Evolutionary conservation across 768 basidiomycete species (phyloP).

Genomic region (Leccinum longicurvipes): DNA sequence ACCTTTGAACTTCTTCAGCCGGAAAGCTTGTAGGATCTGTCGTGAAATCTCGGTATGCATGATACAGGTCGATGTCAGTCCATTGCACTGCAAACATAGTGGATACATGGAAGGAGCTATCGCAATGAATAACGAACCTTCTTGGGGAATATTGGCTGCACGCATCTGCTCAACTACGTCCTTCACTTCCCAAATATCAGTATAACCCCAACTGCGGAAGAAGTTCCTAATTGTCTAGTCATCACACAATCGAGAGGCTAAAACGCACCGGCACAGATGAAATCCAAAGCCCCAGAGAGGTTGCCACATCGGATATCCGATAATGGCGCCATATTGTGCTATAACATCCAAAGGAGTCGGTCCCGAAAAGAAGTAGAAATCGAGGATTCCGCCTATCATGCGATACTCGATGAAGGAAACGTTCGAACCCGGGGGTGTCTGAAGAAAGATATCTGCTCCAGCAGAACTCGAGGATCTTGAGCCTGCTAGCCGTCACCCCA

Average conservation of each 20-base stretch:
- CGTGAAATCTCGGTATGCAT: constrained; percentile 68
- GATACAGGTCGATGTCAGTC: constrained; percentile 73
- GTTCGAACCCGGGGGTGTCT: constrained; percentile 51
- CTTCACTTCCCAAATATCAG: constrained; percentile 48
- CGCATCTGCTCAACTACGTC: constrained; percentile 55
- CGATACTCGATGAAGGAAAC: constrained; percentile 67
- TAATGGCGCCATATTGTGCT: constrained; percentile 62
- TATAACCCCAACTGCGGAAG: constrained; percentile 40
- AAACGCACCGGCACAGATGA: constrained; percentile 58
- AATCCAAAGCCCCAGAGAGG: constrained; percentile 76
- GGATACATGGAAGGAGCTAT: neutral
- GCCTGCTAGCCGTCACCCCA: neutral
- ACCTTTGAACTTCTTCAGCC: constrained; percentile 45
- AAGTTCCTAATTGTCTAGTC: too few species aligned
- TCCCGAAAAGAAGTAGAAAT: constrained; percentile 74
- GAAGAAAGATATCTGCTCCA: constrained; percentile 65
- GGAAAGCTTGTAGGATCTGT: constrained; percentile 63
- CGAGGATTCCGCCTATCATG: constrained; percentile 67
- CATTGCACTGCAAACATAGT: constrained; percentile 51
- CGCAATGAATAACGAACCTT: constrained; percentile 40
- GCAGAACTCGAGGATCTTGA: constrained; percentile 42
- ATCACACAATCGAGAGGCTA: neutral
- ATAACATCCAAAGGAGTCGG: constrained; percentile 49
- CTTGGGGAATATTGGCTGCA: constrained; percentile 65
- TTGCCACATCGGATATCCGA: constrained; percentile 67